Evolutionary conservation across 2,329 filamentous ascomycete species (phyloP), one percentile per base, ranked within the genome.

Genomic region (Cadophora gregata): DNA sequence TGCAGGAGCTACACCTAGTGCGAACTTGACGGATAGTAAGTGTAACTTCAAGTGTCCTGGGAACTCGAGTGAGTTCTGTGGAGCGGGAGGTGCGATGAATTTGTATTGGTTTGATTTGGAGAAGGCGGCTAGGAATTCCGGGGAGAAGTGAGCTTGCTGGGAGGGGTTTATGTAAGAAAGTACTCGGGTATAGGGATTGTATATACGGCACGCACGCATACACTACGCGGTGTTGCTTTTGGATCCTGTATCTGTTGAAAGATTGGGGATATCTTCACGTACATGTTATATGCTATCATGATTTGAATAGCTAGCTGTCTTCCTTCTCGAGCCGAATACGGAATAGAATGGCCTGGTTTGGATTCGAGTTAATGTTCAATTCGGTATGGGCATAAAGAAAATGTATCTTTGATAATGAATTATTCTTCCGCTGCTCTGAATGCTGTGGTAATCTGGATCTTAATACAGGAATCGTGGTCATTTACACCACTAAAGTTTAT

Each of bases 31-130:
- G n/a, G 63, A 71, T 55, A 42, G 63, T 16, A 16, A 63, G 14
- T 72, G 70, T 61, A 64, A 42, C 29, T 63, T 69, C 12, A 65
- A 24, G 21, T 72, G 71, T 50, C 64, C 68, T 5, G 77, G 75
- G 8, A 75, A 78, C 64, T 31, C 62, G 24, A 70, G 69, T 3
- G 73, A 79, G 67, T 74, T 70, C 51, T 80, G 78, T 67, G 78
- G 79, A 24, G 76, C 69, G 12, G 70, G 70, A 4, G 67, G 67
- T 10, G 61, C 64, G 36, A 33, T 78, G 62, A 76, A 64, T 62
- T 60, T 73, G 27, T 74, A 74, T 47, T 73, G 63, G 47, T 74
- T 67, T 61, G 71, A 73, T 62, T 59, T 63, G 4, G 31, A 27
- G 36, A 73, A 73, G 64, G 70, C 69, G 36, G 36, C 58, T 31